Percentiles rank a stretch among this genome's conserved stretches.
Evolutionary conservation across 1,139 yeast species (phyloP).

Genomic region (Debaryomyces singareniensis): DNA sequence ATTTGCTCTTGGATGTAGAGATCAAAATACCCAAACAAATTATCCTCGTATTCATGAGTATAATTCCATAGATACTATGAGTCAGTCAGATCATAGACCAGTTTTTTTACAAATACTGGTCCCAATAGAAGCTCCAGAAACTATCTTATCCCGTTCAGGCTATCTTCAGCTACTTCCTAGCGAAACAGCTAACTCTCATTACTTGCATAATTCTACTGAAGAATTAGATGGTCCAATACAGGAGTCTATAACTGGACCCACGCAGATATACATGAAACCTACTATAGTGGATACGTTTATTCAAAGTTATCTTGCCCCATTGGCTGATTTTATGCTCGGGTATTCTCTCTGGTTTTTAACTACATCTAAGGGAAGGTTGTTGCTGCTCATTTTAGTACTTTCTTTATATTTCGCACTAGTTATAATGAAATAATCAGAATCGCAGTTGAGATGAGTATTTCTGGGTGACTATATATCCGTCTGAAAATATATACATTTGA

Average conservation of each 20-base stretch:
- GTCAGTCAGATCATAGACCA: slow-evolving; percentile 38
- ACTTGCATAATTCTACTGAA: slow-evolving; percentile 9
- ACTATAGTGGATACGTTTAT: slow-evolving; percentile 29
- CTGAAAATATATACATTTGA: no score
- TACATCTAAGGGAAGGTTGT: slow-evolving; percentile 34
- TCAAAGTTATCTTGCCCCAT: slow-evolving; percentile 22
- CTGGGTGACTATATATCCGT: no score
- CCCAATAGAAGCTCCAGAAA: slow-evolving; percentile 37
- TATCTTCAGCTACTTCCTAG: slow-evolving; percentile 33
- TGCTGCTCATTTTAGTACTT: slow-evolving; percentile 8
- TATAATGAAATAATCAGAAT: no score
- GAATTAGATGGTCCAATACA: slow-evolving; percentile 8
- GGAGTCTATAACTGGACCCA: slow-evolving; percentile 33
- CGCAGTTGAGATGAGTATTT: no score
- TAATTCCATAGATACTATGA: slow-evolving; percentile 27
- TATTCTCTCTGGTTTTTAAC: slow-evolving; percentile 31
- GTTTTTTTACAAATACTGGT: slow-evolving; percentile 39
- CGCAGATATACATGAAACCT: slow-evolving; percentile 38
- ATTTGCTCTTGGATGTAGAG: slow-evolving; percentile 1
- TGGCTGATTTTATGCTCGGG: slow-evolving; percentile 33
- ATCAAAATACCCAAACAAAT: slow-evolving; percentile 1
- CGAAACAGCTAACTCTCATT: slow-evolving; percentile 16
- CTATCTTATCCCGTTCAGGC: slow-evolving; percentile 35
- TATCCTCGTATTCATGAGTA: slow-evolving; percentile 31
- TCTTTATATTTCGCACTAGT: no score